These are phyloP conservation scores for Trichoderma sp. DNA, from an alignment of 2,329 filamentous ascomycete species.

Conservation along the genomic window DNA sequence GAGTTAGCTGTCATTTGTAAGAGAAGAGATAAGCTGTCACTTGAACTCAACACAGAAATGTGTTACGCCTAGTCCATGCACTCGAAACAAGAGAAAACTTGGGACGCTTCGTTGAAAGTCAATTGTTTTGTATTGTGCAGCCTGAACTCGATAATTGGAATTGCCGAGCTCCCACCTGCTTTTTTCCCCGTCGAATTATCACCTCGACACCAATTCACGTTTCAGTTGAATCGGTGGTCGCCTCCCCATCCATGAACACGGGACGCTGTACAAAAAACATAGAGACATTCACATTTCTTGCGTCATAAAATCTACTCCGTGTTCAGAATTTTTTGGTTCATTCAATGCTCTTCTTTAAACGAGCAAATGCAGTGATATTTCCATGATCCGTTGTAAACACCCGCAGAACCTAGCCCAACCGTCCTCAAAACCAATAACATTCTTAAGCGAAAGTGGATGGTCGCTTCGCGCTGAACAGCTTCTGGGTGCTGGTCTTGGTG, in stretches of 20 bases:
- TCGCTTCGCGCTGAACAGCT: conserved; percentile 89
- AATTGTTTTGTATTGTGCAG: neutral
- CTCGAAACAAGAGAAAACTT: neutral
- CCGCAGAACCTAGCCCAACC: conserved; percentile 54
- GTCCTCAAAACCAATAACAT: conserved; percentile 50
- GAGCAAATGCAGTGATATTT: conserved; percentile 59
- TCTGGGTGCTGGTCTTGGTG: conserved; percentile 77
- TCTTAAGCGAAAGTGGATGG: conserved; percentile 97
- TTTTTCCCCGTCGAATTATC: neutral
- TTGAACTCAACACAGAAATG: neutral
- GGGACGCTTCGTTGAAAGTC: neutral
- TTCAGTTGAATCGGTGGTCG: neutral
- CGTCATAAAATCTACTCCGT: conserved; percentile 18
- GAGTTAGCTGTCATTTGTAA: neutral
- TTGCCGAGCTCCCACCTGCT: neutral
- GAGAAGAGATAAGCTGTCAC: neutral
- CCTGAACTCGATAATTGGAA: neutral
- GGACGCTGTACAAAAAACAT: neutral
- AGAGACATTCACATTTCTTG: conserved; percentile 19
- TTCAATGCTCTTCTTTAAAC: conserved; percentile 46
- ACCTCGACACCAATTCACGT: neutral
- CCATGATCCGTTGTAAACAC: conserved; percentile 61
- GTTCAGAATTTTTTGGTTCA: conserved; percentile 36
- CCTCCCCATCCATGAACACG: neutral
- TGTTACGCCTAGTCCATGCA: neutral